Percentiles rank a stretch among this genome's conserved stretches.
These are phyloP conservation scores for Zhuliangozyma parablackwelliae DNA, from an alignment of 1,139 yeast genomes.

Conservation along the genomic window DNA sequence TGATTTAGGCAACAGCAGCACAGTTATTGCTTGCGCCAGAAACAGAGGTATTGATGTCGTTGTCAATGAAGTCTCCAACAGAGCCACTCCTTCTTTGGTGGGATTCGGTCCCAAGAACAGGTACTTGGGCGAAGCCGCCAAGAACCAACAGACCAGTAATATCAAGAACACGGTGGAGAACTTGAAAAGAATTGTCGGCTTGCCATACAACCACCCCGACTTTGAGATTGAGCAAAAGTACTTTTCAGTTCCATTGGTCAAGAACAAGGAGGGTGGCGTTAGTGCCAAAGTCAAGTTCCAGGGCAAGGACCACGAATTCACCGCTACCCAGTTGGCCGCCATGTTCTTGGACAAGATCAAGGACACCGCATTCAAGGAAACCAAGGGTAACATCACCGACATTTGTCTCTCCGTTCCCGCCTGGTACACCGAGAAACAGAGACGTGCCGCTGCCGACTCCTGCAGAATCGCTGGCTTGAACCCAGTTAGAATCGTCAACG, in stretches of 20 bases:
- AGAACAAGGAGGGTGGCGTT: slow-evolving; percentile 67
- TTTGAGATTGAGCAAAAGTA: slow-evolving; percentile 69
- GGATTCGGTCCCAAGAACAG: slow-evolving; percentile 90
- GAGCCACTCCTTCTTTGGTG: slow-evolving; percentile 91
- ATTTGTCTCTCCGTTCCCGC: slow-evolving; percentile 94
- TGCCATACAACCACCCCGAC: slow-evolving; percentile 73
- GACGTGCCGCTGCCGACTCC: slow-evolving; percentile 95
- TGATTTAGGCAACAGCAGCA: slow-evolving; percentile 93
- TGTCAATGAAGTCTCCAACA: slow-evolving; percentile 97
- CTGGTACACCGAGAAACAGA: slow-evolving; percentile 95
- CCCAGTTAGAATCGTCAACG: slow-evolving; percentile 97
- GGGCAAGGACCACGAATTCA: slow-evolving; percentile 75
- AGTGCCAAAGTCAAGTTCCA: slow-evolving; percentile 83
- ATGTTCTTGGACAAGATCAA: slow-evolving; percentile 92
- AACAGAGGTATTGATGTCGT: slow-evolving; percentile 98
- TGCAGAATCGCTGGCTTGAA: slow-evolving; percentile 93
- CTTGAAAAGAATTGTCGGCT: slow-evolving; percentile 86
- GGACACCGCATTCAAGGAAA: slow-evolving; percentile 74
- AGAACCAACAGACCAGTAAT: slow-evolving; percentile 94
- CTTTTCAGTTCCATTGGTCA: slow-evolving; percentile 66
- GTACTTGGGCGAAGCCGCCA: slow-evolving; percentile 91
- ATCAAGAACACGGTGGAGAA: slow-evolving; percentile 94
- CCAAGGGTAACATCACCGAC: slow-evolving; percentile 76
- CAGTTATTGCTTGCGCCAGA: slow-evolving; percentile 95
- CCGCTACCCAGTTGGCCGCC: slow-evolving; percentile 87